Evolutionary conservation across 106 monocot species (phyloP).

Genomic region (Dioscorea alata): DNA sequence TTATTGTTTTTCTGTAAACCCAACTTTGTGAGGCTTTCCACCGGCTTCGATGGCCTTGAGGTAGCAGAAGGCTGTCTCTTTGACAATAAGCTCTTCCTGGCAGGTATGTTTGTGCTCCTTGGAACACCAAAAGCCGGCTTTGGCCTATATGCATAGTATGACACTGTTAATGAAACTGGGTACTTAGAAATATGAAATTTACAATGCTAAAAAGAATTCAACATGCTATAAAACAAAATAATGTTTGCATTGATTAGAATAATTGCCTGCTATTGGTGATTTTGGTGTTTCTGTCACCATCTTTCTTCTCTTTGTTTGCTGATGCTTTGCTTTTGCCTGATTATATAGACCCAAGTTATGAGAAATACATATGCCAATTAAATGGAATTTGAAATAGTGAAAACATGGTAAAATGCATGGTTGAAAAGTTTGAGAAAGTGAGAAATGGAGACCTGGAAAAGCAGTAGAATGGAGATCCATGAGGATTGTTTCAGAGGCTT

Average conservation of each 20-base stretch:
- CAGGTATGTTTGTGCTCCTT: constrained; percentile 39
- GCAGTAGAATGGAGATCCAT: constrained; percentile 41
- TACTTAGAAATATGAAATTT: no score
- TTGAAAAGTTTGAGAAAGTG: no score
- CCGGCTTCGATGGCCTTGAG: constrained; percentile 26
- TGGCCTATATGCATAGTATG: constrained; percentile 14
- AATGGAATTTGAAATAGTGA: neutral
- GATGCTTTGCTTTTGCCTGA: constrained; percentile 19
- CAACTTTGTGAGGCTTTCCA: neutral
- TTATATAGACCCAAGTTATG: neutral
- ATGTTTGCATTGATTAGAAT: neutral
- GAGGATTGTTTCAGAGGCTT: constrained; percentile 1
- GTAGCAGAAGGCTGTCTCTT: constrained; percentile 1
- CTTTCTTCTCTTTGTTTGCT: constrained; percentile 4
- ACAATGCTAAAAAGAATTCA: neutral
- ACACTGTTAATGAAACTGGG: no score
- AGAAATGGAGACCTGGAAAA: constrained; percentile 15
- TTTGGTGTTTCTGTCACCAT: neutral
- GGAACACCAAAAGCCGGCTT: constrained; percentile 49
- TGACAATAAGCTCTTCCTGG: constrained; percentile 20
- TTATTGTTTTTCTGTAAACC: neutral
- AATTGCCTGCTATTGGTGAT: constrained; percentile 3
- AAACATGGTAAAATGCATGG: neutral
- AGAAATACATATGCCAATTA: neutral
- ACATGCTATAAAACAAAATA: neutral